These are phyloP conservation scores for Thelonectria blattea DNA, from an alignment of 2,329 filamentous ascomycete genomes.

Conservation along the genomic window DNA sequence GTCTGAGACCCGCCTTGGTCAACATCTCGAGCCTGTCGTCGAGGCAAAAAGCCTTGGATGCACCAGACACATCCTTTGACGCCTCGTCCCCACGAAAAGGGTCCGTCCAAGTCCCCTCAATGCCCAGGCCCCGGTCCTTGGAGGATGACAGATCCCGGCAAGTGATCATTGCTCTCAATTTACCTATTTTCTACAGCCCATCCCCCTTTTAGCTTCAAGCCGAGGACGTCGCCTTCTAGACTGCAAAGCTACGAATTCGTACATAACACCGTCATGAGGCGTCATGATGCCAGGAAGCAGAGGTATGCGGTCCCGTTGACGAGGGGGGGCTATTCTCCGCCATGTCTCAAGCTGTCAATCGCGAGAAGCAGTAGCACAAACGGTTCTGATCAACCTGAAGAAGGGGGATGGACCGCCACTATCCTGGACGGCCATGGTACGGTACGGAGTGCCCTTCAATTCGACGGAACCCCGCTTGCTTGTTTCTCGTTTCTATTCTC, in stretches of 20 bases:
- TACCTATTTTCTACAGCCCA: slow-evolving; percentile 19
- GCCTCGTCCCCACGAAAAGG: slow-evolving; percentile 8
- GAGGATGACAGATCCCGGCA: slow-evolving; percentile 16
- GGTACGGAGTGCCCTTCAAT: not conserved
- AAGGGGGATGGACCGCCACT: not conserved
- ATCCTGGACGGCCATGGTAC: not conserved
- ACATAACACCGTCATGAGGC: not conserved
- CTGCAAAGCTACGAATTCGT: too few relatives aligned
- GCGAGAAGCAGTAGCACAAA: slow-evolving; percentile 1
- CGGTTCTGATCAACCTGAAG: slow-evolving; percentile 2
- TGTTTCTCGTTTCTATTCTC: not conserved
- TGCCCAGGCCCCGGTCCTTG: slow-evolving; percentile 25
- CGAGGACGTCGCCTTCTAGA: not conserved
- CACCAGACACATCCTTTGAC: not conserved
- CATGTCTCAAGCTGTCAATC: slow-evolving; percentile 3
- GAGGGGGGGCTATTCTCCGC: not conserved
- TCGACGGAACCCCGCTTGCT: not conserved
- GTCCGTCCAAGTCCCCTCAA: slow-evolving; percentile 28
- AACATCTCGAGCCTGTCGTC: not conserved
- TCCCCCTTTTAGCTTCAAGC: slow-evolving; percentile 14
- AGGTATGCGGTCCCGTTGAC: not conserved
- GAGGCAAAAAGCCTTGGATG: not conserved
- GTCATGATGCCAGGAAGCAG: not conserved
- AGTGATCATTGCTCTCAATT: slow-evolving; percentile 30
- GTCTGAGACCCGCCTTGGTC: not conserved